phyloP scores from a whole-genome alignment of 495 filamentous ascomycete species.

The Aspergillus saccharolyticus region DNA sequence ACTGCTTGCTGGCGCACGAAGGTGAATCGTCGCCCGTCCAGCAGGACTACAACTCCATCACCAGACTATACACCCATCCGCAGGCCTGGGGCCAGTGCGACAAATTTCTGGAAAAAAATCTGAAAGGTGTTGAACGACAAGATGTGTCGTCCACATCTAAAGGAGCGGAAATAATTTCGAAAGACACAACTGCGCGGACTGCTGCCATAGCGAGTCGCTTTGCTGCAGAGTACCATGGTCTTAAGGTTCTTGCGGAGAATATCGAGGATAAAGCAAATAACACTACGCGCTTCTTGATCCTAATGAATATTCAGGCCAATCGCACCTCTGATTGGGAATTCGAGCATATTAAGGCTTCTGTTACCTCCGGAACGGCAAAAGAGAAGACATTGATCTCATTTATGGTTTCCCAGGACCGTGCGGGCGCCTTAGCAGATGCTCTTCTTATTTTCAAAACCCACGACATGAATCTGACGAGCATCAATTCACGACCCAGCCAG shows the following conservation, averaged over 20 bases:
- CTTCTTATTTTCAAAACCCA: constrained; percentile 69
- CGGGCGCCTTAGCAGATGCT: constrained; percentile 76
- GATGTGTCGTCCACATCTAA: constrained; percentile 84
- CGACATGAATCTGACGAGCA: constrained; percentile 80
- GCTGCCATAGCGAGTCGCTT: constrained; percentile 74
- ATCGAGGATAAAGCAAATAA: constrained; percentile 86
- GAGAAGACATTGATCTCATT: constrained; percentile 86
- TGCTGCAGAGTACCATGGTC: constrained; percentile 61
- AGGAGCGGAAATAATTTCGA: constrained; percentile 69
- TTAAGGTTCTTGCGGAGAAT: constrained; percentile 63
- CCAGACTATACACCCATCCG: constrained; percentile 77
- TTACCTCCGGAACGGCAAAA: constrained; percentile 25
- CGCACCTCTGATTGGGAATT: constrained; percentile 18
- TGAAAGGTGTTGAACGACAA: constrained; percentile 67
- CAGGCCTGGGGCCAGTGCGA: constrained; percentile 93
- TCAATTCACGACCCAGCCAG: constrained; percentile 78
- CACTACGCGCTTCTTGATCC: constrained; percentile 79
- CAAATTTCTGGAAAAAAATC: constrained; percentile 59
- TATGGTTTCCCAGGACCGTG: constrained; percentile 67
- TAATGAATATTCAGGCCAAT: constrained; percentile 46
- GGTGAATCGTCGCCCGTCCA: constrained; percentile 26
- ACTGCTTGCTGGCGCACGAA: constrained; percentile 65
- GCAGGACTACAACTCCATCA: constrained; percentile 30
- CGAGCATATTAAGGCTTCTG: constrained; percentile 15
- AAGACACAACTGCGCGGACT: constrained; percentile 49